Evolutionary conservation across 345 rosid genomes (phyloP).

Genomic region (Sonneratia alba): DNA sequence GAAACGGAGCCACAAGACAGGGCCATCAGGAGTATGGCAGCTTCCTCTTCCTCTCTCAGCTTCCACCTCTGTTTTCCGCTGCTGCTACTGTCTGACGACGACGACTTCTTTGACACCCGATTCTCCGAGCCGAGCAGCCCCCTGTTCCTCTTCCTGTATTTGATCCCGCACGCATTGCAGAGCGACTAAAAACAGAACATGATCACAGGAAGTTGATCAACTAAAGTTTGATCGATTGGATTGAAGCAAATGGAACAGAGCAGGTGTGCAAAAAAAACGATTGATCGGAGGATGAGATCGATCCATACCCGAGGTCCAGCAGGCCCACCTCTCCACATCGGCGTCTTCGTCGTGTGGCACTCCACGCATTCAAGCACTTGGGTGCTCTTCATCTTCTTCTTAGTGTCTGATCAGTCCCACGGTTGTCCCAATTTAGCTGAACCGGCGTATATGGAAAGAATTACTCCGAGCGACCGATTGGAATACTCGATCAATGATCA

Average conservation of each 20-base stretch:
- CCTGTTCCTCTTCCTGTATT: constrained; percentile 58
- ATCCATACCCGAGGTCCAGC: constrained; percentile 62
- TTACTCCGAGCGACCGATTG: not conserved
- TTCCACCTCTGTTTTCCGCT: constrained; percentile 20
- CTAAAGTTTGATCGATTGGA: not conserved
- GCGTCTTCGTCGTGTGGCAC: constrained; percentile 71
- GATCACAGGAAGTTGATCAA: not conserved
- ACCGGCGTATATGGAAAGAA: not conserved
- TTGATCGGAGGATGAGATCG: not conserved
- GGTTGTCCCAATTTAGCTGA: not conserved
- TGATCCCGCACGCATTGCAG: constrained; percentile 93
- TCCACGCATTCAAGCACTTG: constrained; percentile 33
- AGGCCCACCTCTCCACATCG: constrained; percentile 88
- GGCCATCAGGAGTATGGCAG: constrained; percentile 57
- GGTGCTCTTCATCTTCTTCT: not conserved
- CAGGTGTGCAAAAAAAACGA: not conserved
- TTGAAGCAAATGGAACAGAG: not conserved
- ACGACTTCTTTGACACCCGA: constrained; percentile 15
- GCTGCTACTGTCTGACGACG: constrained; percentile 13
- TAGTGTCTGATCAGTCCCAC: not conserved
- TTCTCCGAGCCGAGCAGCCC: constrained; percentile 23
- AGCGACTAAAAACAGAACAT: constrained; percentile 36
- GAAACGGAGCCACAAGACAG: constrained; percentile 33
- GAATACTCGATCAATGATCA: not conserved
- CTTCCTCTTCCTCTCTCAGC: constrained; percentile 54